A percentile compares a stretch with the other conserved stretches of the same genome.
phyloP scores from a whole-genome alignment of 129 eudicot species.

The Escallonia rubra region DNA sequence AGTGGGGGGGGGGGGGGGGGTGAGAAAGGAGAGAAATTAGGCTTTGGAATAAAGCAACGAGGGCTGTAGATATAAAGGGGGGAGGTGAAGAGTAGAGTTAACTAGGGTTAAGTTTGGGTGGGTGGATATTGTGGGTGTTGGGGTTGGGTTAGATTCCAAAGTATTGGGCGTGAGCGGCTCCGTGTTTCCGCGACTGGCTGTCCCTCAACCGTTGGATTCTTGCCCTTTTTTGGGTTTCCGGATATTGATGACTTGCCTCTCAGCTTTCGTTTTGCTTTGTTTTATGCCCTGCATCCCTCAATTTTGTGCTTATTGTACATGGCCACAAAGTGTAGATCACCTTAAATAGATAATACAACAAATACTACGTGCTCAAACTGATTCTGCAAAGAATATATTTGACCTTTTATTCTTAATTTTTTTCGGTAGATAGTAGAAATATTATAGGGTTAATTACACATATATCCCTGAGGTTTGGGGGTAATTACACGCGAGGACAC shows the following conservation, averaged over 20 bases:
- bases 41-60: background rate
- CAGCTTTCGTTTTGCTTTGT: constrained; percentile 1
- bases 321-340: too few species aligned
- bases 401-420: too few species aligned
- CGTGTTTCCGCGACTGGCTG: constrained; percentile 83
- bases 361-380: too few species aligned
- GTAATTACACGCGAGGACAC: too few species aligned
- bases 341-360: too few species aligned
- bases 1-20: background rate
- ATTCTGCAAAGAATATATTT: too few species aligned
- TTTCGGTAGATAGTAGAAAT: too few species aligned
- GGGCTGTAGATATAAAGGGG: constrained; percentile 11
- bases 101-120: constrained; percentile 24
- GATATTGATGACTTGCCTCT: background rate
- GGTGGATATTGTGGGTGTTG: constrained; percentile 8
- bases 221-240: background rate
- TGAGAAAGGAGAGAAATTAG: constrained; percentile 1
- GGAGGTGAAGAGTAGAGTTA: constrained; percentile 10
- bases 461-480: too few species aligned
- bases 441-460: too few species aligned
- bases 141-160: constrained; percentile 56
- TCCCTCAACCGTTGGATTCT: constrained; percentile 47
- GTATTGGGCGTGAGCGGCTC: constrained; percentile 77
- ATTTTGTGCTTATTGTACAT: too few species aligned
- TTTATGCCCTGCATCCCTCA: background rate